phyloP scores from a whole-genome alignment of 2,329 filamentous ascomycete genomes.

The Colletotrichum karsti region DNA sequence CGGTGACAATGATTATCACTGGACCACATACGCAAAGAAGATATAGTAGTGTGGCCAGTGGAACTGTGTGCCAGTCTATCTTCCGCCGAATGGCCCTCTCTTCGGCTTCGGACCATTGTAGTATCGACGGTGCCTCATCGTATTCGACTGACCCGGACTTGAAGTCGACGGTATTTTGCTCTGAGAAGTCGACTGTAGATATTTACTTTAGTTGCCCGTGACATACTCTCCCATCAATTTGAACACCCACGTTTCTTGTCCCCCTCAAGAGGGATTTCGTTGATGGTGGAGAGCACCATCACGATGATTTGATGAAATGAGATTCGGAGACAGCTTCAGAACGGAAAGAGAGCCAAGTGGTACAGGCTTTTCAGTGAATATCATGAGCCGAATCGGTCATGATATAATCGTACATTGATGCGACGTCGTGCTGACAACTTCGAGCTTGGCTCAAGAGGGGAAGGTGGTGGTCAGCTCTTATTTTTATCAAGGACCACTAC shows the following conservation, averaged over 20 bases:
- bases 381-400: neutral
- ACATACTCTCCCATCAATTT: too few species aligned
- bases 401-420: neutral
- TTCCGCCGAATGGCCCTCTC: slow-evolving; percentile 58
- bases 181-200: neutral
- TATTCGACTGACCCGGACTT: neutral
- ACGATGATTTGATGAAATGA: neutral
- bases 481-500: neutral
- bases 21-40: slow-evolving; percentile 56
- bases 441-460: neutral
- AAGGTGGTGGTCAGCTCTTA: neutral
- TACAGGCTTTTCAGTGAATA: neutral
- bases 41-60: slow-evolving; percentile 61
- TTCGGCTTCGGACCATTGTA: slow-evolving; percentile 57
- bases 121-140: neutral
- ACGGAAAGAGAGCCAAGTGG: neutral
- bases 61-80: slow-evolving; percentile 61
- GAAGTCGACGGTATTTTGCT: neutral
- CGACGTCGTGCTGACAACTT: neutral
- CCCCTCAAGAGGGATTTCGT: neutral
- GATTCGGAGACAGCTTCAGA: neutral
- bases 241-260: neutral
- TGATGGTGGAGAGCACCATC: slow-evolving; percentile 4
- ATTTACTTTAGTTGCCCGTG: too few species aligned
- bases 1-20: neutral